Conservation (phyloP, 345 rosid genomes). For the Lepidium aucheri region DNA sequence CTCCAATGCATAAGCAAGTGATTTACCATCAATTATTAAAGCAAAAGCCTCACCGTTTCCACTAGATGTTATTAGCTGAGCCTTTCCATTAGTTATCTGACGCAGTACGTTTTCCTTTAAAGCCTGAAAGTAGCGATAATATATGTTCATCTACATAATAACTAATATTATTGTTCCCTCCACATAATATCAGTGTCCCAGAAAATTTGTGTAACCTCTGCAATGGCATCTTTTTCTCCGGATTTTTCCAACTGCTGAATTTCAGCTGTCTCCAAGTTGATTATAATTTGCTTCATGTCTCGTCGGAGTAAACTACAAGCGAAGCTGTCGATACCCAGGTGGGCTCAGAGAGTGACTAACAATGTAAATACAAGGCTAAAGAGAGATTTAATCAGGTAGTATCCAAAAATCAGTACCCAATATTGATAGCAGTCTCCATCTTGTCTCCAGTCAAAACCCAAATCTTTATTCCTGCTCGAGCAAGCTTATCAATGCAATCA, state of each 20-base stretch:
- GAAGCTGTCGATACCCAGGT: slow-evolving; percentile 46
- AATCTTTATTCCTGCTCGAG: slow-evolving; percentile 94
- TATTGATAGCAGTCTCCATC: slow-evolving; percentile 99
- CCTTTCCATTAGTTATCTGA: slow-evolving; percentile 62
- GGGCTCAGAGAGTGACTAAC: slow-evolving; percentile 20
- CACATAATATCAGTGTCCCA: background rate
- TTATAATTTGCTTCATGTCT: slow-evolving; percentile 93
- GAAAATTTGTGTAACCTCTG: slow-evolving; percentile 39
- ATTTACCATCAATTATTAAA: slow-evolving; percentile 90
- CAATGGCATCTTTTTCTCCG: slow-evolving; percentile 51
- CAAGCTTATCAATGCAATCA: slow-evolving; percentile 96
- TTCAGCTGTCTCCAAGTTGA: slow-evolving; percentile 64
- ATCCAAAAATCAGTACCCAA: slow-evolving; percentile 49
- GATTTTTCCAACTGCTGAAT: slow-evolving; percentile 64
- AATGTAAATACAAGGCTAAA: background rate
- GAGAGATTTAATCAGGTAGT: background rate
- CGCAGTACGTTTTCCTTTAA: slow-evolving; percentile 50
- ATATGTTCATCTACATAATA: background rate
- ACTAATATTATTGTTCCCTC: background rate
- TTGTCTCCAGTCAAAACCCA: slow-evolving; percentile 99
- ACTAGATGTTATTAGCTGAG: slow-evolving; percentile 38
- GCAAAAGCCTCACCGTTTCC: slow-evolving; percentile 61
- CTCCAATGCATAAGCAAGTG: slow-evolving; percentile 86
- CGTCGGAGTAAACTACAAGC: slow-evolving; percentile 93
- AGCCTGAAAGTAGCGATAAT: slow-evolving; percentile 38